Evolutionary conservation across 306 rosid genomes (phyloP).

Genomic region (Rosa rugosa): DNA sequence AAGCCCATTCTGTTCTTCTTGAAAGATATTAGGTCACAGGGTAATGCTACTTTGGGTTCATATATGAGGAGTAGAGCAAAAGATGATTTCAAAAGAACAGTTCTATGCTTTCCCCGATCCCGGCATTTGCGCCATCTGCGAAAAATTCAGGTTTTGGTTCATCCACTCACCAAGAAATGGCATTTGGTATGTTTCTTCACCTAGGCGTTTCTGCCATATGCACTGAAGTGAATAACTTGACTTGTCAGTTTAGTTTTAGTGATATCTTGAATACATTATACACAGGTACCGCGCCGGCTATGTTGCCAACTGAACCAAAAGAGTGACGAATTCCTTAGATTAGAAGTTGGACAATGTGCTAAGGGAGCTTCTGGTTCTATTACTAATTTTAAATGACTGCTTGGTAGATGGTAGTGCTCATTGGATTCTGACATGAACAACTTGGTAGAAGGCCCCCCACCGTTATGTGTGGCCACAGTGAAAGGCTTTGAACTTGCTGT

Average conservation of each 20-base stretch:
- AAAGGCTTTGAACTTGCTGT: background rate
- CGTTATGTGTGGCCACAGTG: constrained; percentile 2
- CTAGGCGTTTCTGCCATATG: constrained; percentile 7
- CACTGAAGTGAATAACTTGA: background rate
- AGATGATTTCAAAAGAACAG: constrained; percentile 56
- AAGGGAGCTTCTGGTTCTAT: constrained; percentile 44
- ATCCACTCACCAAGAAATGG: constrained; percentile 65
- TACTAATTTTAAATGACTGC: constrained; percentile 28
- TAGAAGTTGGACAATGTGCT: constrained; percentile 67
- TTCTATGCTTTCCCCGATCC: constrained; percentile 60
- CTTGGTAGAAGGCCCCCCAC: constrained; percentile 19
- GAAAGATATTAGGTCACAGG: constrained; percentile 45
- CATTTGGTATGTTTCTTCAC: constrained; percentile 52
- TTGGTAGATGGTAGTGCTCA: constrained; percentile 14
- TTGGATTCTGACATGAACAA: constrained; percentile 23
- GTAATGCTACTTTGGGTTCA: constrained; percentile 57
- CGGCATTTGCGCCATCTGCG: constrained; percentile 45
- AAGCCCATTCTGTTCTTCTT: constrained; percentile 62
- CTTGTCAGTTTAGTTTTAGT: constrained; percentile 12
- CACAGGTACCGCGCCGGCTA: constrained; percentile 64
- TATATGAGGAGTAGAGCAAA: constrained; percentile 46
- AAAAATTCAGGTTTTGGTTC: constrained; percentile 47
- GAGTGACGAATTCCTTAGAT: constrained; percentile 45
- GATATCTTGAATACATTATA: constrained; percentile 23
- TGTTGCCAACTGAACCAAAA: constrained; percentile 56